Evolutionary conservation across 2,329 filamentous ascomycete species (phyloP).

Genomic region (Myriosclerotinia scirpicola): DNA sequence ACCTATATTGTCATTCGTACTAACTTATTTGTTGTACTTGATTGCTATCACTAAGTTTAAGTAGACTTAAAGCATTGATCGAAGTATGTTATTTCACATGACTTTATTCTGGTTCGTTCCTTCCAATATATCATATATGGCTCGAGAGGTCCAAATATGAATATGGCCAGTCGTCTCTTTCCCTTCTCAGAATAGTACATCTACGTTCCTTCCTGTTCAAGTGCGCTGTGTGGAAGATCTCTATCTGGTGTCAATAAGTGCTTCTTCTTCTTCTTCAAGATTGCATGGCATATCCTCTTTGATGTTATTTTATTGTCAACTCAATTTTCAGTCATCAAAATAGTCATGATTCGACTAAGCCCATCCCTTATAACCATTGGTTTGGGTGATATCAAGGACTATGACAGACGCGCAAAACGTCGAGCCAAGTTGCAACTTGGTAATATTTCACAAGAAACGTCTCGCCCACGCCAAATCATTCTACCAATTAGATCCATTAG

Average conservation of each 20-base stretch:
- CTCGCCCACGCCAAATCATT: not conserved
- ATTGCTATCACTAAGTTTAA: not conserved
- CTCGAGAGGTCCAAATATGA: not conserved
- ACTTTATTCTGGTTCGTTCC: not conserved
- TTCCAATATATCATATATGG: not conserved
- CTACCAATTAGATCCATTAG: conserved; percentile 14
- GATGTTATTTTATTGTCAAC: not conserved
- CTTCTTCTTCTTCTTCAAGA: not conserved
- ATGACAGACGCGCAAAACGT: conserved; percentile 29
- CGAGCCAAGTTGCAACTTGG: not conserved
- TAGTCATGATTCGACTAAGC: conserved; percentile 36
- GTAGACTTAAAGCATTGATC: not conserved
- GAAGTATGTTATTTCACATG: not conserved
- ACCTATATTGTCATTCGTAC: not conserved
- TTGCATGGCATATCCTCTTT: not conserved
- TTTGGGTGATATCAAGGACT: conserved; percentile 35
- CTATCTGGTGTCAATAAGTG: not conserved
- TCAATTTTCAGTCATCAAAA: not conserved
- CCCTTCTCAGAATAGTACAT: not conserved
- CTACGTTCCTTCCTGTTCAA: conserved; percentile 3
- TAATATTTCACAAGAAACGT: not conserved
- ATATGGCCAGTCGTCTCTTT: not conserved
- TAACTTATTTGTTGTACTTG: too few relatives aligned
- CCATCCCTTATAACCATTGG: conserved; percentile 34
- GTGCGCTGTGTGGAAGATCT: not conserved